These are phyloP conservation scores for Aspergillus steynii DNA, from an alignment of 495 filamentous ascomycete species.

Conservation along the genomic window DNA sequence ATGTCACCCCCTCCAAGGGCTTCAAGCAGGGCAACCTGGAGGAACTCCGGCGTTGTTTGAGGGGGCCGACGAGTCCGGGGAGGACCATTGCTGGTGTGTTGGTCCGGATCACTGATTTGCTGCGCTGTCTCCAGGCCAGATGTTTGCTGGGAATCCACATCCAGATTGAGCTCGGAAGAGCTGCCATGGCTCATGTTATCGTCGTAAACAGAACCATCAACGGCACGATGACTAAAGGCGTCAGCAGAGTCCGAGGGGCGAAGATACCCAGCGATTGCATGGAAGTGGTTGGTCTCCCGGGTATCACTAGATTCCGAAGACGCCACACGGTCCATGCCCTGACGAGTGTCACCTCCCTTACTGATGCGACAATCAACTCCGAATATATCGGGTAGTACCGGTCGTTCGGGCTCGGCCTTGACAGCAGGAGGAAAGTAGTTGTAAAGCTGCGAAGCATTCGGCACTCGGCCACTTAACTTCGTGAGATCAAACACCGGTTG, in stretches of 20 bases:
- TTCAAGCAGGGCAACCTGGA: conserved; percentile 24
- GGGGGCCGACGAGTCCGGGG: conserved; percentile 11
- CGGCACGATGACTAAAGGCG: conserved; percentile 22
- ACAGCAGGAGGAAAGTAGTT: conserved; percentile 27
- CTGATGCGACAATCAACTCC: conserved; percentile 28
- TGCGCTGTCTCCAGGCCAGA: conserved; percentile 1
- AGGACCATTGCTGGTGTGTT: conserved; percentile 9
- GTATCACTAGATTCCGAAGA: not conserved
- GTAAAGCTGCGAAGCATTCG: conserved; percentile 31
- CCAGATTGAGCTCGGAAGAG: conserved; percentile 14
- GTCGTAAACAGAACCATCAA: conserved; percentile 22
- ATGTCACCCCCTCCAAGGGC: conserved; percentile 21
- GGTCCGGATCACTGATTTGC: conserved; percentile 10
- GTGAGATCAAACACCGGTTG: conserved; percentile 35
- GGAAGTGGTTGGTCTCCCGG: not conserved
- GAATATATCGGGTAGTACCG: conserved; percentile 33
- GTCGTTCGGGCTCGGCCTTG: conserved; percentile 21
- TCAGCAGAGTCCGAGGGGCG: conserved; percentile 22
- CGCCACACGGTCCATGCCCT: not conserved
- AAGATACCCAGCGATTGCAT: conserved; percentile 5
- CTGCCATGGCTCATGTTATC: conserved; percentile 17
- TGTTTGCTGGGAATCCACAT: conserved; percentile 8
- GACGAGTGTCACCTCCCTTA: not conserved
- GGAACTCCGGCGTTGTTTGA: conserved; percentile 22
- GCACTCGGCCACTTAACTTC: conserved; percentile 22